Conservation (phyloP, 2,329 filamentous ascomycete genomes). For the Arthrinium puccinioides region DNA sequence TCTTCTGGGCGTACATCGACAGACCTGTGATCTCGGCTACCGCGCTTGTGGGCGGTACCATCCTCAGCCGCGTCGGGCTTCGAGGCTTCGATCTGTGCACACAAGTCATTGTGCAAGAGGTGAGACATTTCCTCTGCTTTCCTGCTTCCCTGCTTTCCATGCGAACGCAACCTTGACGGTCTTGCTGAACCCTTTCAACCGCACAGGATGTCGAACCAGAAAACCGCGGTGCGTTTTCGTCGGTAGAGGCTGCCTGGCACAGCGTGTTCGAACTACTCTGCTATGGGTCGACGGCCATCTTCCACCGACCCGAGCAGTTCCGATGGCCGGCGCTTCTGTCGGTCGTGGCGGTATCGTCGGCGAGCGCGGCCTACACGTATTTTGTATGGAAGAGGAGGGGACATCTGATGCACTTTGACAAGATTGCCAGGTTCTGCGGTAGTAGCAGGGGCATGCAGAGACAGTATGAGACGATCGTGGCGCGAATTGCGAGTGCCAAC, state of each 20-base stretch:
- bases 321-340: constrained; percentile 55
- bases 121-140: constrained; percentile 24
- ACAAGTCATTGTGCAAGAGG: constrained; percentile 56
- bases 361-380: constrained; percentile 43
- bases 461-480: no score
- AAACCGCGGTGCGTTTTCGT: constrained; percentile 61
- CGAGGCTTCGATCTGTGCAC: constrained; percentile 55
- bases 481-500: no score
- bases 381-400: constrained; percentile 53
- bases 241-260: constrained; percentile 60
- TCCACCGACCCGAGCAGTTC: constrained; percentile 56
- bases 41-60: constrained; percentile 41
- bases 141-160: not conserved
- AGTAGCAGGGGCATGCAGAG: not conserved
- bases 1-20: constrained; percentile 1
- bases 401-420: constrained; percentile 45
- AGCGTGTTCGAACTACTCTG: constrained; percentile 64
- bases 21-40: constrained; percentile 30
- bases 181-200: not conserved
- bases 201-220: constrained; percentile 47
- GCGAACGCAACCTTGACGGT: not conserved
- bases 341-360: constrained; percentile 39
- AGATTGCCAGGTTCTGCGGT: constrained; percentile 3
- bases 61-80: constrained; percentile 51
- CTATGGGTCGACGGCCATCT: constrained; percentile 59